phyloP scores from a whole-genome alignment of 257 asterid genomes.

The Nicotiana obtusifolia region DNA sequence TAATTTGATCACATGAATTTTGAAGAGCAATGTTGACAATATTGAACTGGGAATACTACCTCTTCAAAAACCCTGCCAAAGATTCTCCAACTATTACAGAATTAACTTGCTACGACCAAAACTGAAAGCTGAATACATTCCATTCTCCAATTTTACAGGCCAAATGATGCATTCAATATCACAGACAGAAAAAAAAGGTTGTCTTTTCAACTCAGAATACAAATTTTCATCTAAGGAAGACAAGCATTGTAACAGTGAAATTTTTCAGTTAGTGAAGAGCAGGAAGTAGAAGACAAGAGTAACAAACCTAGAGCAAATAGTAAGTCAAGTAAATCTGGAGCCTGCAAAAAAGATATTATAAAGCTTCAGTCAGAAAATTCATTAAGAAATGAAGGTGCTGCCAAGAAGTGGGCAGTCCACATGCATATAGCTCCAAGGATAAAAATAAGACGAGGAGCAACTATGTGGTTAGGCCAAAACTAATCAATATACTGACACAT shows the following conservation, averaged over 20 bases:
- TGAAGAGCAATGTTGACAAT: not conserved
- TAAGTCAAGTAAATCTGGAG: constrained; percentile 78
- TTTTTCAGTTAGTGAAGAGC: not conserved
- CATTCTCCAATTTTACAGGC: not conserved
- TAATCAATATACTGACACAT: not conserved
- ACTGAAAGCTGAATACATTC: not conserved
- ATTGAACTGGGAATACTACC: not conserved
- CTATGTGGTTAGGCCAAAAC: not conserved
- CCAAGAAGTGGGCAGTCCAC: not conserved
- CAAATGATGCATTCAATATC: not conserved
- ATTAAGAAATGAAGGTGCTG: not conserved
- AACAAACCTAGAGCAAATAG: constrained; percentile 63
- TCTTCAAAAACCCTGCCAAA: not conserved
- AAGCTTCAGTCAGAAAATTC: constrained; percentile 15
- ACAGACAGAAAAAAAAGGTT: not conserved
- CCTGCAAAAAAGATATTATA: constrained; percentile 50
- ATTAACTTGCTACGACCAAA: not conserved
- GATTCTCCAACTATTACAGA: not conserved
- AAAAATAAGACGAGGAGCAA: not conserved
- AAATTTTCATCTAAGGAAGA: not conserved
- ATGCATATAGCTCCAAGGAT: not conserved
- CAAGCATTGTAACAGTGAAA: not conserved
- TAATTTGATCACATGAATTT: not conserved
- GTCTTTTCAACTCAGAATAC: not conserved
- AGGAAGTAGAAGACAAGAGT: not conserved